Evolutionary conservation across 2,329 filamentous ascomycete species (phyloP).

Genomic region (Fusarium algeriense): DNA sequence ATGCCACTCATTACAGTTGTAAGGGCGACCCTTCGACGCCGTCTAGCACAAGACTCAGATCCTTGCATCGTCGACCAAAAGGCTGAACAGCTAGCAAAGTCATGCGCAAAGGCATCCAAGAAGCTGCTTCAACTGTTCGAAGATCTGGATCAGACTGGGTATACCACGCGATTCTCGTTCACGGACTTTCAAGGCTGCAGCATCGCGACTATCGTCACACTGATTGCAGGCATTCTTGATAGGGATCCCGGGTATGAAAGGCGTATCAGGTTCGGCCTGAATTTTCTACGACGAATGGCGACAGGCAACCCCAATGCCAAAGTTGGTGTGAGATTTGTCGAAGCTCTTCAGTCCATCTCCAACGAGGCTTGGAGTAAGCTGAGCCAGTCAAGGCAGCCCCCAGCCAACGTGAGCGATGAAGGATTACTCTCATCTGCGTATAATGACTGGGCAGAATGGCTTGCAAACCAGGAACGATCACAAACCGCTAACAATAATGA

Average conservation of each 20-base stretch:
- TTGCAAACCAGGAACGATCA: neutral
- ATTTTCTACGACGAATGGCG: neutral
- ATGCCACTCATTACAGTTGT: neutral
- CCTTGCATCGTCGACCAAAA: neutral
- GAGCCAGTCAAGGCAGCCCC: neutral
- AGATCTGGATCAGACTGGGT: neutral
- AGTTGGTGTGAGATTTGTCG: slow-evolving; percentile 1
- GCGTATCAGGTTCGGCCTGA: neutral
- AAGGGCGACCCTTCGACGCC: neutral
- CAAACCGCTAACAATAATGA: accelerated
- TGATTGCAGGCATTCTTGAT: slow-evolving; percentile 1
- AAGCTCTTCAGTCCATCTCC: neutral
- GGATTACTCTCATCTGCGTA: neutral
- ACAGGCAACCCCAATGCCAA: neutral
- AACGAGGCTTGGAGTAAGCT: neutral
- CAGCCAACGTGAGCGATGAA: accelerated
- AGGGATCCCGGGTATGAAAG: neutral
- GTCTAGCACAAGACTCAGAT: neutral
- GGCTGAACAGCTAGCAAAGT: neutral
- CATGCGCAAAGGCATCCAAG: slow-evolving; percentile 1
- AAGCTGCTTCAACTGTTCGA: neutral
- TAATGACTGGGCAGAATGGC: neutral
- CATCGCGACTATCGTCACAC: slow-evolving; percentile 1
- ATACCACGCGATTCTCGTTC: neutral
- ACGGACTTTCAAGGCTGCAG: slow-evolving; percentile 4